Percentiles rank a stretch among this genome's conserved stretches.
Evolutionary conservation across 2,329 filamentous ascomycete genomes (phyloP).

Genomic region (Leptodontidium sp.): DNA sequence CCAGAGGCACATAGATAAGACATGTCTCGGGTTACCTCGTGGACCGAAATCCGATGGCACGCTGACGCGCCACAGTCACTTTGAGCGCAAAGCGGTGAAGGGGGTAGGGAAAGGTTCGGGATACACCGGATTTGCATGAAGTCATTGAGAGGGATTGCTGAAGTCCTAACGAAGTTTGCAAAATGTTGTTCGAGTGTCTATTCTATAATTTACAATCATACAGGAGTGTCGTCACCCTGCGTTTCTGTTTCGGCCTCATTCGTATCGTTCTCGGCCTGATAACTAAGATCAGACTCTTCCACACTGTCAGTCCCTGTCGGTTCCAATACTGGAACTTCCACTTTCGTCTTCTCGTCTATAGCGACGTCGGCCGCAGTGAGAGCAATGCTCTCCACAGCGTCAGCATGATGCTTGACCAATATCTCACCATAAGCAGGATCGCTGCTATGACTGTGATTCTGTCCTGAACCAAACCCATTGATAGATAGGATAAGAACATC

Average conservation of each 20-base stretch:
- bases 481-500: conserved; percentile 20
- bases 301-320: neutral
- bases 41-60: neutral
- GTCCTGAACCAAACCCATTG: conserved; percentile 14
- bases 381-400: neutral
- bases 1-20: neutral
- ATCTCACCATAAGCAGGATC: neutral
- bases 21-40: neutral
- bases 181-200: neutral
- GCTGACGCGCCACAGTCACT: neutral
- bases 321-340: neutral
- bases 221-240: neutral
- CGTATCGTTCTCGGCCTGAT: neutral
- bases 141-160: neutral
- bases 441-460: conserved; percentile 15
- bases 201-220: neutral
- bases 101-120: neutral
- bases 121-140: neutral
- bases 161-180: neutral
- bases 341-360: neutral
- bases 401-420: conserved; percentile 12
- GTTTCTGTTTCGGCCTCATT: neutral
- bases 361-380: neutral
- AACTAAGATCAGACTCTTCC: neutral
- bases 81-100: neutral